A percentile compares a stretch with the other conserved stretches of the same genome.
Evolutionary conservation across 2,329 filamentous ascomycete genomes (phyloP).

Genomic region (Aspergillus fischeri): DNA sequence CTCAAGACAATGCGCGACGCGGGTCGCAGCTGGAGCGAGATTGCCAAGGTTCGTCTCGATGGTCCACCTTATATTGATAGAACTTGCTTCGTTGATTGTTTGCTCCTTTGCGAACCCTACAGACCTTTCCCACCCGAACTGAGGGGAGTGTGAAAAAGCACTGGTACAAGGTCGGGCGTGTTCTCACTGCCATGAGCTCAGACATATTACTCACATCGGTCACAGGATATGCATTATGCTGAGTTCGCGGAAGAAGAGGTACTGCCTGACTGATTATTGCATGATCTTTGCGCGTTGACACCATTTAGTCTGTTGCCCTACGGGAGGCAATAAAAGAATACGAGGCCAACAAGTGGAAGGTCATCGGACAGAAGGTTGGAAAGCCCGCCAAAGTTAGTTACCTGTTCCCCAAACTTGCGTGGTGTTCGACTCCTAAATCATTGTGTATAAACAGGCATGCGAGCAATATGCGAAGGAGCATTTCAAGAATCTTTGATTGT

Average conservation of each 20-base stretch:
- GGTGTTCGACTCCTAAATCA: constrained; percentile 17
- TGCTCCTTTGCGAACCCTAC: constrained; percentile 6
- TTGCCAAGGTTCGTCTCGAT: constrained; percentile 71
- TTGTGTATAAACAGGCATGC: constrained; percentile 56
- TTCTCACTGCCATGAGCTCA: background rate
- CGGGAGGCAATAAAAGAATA: constrained; percentile 97
- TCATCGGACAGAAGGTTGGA: constrained; percentile 91
- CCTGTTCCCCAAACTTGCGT: constrained; percentile 9
- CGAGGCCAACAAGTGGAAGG: constrained; percentile 98
- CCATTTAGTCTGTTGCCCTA: constrained; percentile 47
- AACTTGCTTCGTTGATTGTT: constrained; percentile 2
- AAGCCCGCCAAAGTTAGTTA: constrained; percentile 85
- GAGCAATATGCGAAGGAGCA: constrained; percentile 97
- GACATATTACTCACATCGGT: constrained; percentile 16
- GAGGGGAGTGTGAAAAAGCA: constrained; percentile 99
- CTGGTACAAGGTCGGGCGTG: constrained; percentile 81
- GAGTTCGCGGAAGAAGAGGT: constrained; percentile 93
- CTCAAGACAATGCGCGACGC: constrained; percentile 92
- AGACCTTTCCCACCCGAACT: constrained; percentile 89
- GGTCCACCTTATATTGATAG: background rate
- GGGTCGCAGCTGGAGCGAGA: constrained; percentile 94
- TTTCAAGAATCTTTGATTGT: constrained; percentile 52
- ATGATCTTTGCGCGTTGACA: constrained; percentile 10
- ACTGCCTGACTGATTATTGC: background rate
- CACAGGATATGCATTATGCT: constrained; percentile 96